Base-by-base conservation (phyloP, 169 alveolate genomes). In the Ichthyophthirius multifiliis region DNA sequence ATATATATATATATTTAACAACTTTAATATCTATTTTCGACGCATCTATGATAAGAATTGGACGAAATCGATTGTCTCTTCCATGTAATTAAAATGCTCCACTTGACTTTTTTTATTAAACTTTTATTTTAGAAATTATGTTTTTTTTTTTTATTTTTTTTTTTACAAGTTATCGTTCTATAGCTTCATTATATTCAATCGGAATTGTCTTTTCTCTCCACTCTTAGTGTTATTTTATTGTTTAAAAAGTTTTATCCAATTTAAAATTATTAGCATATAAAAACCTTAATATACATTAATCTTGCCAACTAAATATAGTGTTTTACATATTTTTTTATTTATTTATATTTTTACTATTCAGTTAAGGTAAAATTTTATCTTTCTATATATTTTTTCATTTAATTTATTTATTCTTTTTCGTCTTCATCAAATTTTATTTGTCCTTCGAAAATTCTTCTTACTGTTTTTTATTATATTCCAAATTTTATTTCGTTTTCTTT, bases 71-170 rank as follows among this genome's bases (percentile, higher is more conserved):
- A 5, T 67, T 20, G 6, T 67, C 77, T 18, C 46, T 35, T 3
- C 77, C 77, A 41, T 67, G 77, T 37, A 67, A n/a, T 20, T 67
- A 67, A n/a, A 67, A 34, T 3, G 45, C 77, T 4, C 77, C 77
- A 35, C 27, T 67, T 9, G 5, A 18, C 77, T 67, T 1, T 13
- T 5, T 18, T 5, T 18, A 5, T 34, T 18, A 37, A 0, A 32
- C 5, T 32, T 32, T 63, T 63, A 12, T 6, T 3, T 34, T 12
- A 32, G 15, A 64, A 32, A 32, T 27, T 13, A 4, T 15, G 13
- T 9, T 30, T 4, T 23, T 41, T 12, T 9, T 41, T 41, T 9
- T 9, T 9, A 9, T 41, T 41, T 9, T 31, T 30, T 0, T 13
- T 18, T 3, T 41, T 67, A 67, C 77, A 3, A 67, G 15, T 18